phyloP scores from a whole-genome alignment of 371 early-diverging fungal genomes.

The Circinella minor region DNA sequence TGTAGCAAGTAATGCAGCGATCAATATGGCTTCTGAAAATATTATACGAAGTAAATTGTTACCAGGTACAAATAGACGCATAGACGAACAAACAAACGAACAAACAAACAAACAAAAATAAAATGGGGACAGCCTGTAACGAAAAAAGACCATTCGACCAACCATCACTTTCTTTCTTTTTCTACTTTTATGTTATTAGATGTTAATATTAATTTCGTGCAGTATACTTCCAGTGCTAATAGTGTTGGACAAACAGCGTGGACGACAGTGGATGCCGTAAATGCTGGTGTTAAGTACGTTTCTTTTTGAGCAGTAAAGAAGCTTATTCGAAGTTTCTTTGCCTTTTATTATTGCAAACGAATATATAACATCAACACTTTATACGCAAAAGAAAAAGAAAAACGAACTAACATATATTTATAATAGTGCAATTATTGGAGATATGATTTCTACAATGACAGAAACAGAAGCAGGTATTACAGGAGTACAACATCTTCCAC shows the following conservation, averaged over 20 bases:
- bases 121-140: too few relatives aligned
- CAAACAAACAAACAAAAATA: neutral
- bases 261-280: conserved; percentile 35
- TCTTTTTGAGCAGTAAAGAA: neutral
- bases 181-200: conserved; percentile 20
- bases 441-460: conserved; percentile 38
- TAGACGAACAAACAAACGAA: neutral
- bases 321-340: too few relatives aligned
- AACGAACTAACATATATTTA: neutral
- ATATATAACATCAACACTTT: too few relatives aligned
- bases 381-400: neutral
- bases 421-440: conserved; percentile 46
- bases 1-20: conserved; percentile 38
- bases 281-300: conserved; percentile 37
- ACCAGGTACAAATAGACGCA: conserved; percentile 26
- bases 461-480: conserved; percentile 42
- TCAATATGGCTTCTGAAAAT: conserved; percentile 27
- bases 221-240: conserved; percentile 30
- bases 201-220: conserved; percentile 34
- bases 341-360: too few relatives aligned
- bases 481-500: conserved; percentile 39
- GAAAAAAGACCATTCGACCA: too few relatives aligned
- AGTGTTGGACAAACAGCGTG: conserved; percentile 37
- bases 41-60: conserved; percentile 27
- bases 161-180: neutral